A percentile compares a stretch with the other conserved stretches of the same genome.
Conservation (phyloP, 2,329 filamentous ascomycete species). For the Calonectria hawksworthii region DNA sequence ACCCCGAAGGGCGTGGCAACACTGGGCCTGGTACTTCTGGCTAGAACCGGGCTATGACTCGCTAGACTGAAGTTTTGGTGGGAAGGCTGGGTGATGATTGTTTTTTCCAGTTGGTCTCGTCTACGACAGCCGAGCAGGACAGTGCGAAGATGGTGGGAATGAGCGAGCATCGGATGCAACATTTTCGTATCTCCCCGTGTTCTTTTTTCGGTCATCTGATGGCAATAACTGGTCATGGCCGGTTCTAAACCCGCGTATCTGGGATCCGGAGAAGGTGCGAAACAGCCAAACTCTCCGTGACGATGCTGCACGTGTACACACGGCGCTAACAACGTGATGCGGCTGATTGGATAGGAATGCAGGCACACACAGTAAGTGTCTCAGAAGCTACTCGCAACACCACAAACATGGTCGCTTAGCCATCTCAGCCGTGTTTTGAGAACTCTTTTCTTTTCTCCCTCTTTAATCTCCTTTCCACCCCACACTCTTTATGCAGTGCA, state of each 20-base stretch:
- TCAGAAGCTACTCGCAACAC: constrained; percentile 2
- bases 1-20: not conserved
- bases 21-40: not conserved
- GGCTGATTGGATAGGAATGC: constrained; percentile 11
- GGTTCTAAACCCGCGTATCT: not conserved
- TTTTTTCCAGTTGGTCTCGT: not conserved
- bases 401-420: not conserved
- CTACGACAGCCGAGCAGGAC: not conserved
- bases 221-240: not conserved
- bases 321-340: constrained; percentile 11
- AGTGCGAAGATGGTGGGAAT: not conserved
- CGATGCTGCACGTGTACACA: not conserved
- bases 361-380: constrained; percentile 3
- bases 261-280: not conserved
- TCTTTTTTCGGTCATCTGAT: constrained; percentile 2
- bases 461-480: not conserved
- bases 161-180: not conserved
- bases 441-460: not conserved
- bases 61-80: not conserved
- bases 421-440: not conserved
- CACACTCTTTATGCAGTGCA: not conserved
- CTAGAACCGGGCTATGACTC: not conserved
- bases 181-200: not conserved
- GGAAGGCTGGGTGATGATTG: not conserved
- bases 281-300: not conserved